phyloP scores from a whole-genome alignment of 2,329 filamentous ascomycete species.

The Phyllosticta citriasiana region DNA sequence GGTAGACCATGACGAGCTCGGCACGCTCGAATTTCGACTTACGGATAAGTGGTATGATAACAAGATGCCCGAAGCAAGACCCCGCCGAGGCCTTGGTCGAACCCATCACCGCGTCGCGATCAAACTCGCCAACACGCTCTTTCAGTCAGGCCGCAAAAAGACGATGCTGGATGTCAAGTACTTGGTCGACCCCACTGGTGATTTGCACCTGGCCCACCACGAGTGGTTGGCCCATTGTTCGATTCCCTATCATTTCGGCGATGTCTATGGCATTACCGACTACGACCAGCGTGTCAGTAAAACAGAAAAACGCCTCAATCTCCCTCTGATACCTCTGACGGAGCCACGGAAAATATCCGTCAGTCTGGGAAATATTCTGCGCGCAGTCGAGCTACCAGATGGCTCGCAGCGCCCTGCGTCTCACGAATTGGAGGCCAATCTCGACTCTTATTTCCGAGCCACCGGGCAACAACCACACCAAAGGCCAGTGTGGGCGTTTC shows the following conservation, averaged over 20 bases:
- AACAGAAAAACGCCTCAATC: slow-evolving; percentile 10
- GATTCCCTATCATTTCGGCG: slow-evolving; percentile 5
- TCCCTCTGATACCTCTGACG: slow-evolving; percentile 54
- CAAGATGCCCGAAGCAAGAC: neutral
- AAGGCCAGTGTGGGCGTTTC: slow-evolving; percentile 63
- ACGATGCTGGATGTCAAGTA: slow-evolving; percentile 16
- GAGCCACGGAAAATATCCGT: slow-evolving; percentile 50
- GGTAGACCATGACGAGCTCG: neutral
- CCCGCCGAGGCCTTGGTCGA: neutral
- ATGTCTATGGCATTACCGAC: slow-evolving; percentile 12
- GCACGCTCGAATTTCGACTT: neutral
- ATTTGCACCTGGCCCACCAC: neutral
- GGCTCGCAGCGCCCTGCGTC: slow-evolving; percentile 51
- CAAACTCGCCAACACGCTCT: slow-evolving; percentile 69
- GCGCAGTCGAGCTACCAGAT: slow-evolving; percentile 43
- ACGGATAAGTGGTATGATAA: neutral
- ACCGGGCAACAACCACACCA: slow-evolving; percentile 32
- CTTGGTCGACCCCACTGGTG: neutral
- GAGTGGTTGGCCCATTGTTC: neutral
- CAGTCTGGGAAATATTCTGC: slow-evolving; percentile 70
- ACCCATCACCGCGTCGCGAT: slow-evolving; percentile 33
- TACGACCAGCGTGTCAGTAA: slow-evolving; percentile 8
- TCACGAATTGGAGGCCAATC: slow-evolving; percentile 56
- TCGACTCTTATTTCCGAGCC: slow-evolving; percentile 48
- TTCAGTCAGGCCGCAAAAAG: slow-evolving; percentile 51